phyloP scores from a whole-genome alignment of 495 filamentous ascomycete genomes.

The Podospora anserina region DNA sequence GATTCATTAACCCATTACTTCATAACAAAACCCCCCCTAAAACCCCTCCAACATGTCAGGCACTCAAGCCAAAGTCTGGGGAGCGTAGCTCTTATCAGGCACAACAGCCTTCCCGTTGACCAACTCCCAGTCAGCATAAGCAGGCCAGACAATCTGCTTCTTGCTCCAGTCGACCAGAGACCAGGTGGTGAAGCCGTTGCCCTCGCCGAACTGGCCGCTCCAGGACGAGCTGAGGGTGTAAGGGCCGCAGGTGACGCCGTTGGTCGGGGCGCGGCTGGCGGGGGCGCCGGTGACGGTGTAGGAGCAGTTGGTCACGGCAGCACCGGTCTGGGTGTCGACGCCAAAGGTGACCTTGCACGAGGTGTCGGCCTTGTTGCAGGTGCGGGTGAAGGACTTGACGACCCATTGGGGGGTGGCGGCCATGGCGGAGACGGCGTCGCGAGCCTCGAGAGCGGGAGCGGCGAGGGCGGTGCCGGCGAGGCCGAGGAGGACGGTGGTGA shows the following conservation, averaged over 20 bases:
- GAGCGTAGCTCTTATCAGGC: constrained; percentile 55
- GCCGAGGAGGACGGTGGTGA: constrained; percentile 41
- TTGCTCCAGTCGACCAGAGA: constrained; percentile 44
- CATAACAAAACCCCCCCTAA: not conserved
- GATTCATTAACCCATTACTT: not conserved
- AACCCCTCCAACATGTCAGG: not conserved
- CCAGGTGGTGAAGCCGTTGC: constrained; percentile 53
- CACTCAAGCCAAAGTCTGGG: constrained; percentile 34
- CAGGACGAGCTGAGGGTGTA: constrained; percentile 53
- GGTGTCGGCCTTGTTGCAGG: constrained; percentile 46
- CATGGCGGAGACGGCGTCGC: constrained; percentile 39
- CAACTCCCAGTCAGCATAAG: constrained; percentile 48
- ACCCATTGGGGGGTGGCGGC: constrained; percentile 46
- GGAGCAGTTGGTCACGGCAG: constrained; percentile 31
- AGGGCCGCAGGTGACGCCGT: constrained; percentile 42
- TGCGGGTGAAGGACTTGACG: constrained; percentile 45
- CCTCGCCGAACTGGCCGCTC: constrained; percentile 54
- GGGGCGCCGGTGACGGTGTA: constrained; percentile 43
- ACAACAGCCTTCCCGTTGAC: constrained; percentile 44
- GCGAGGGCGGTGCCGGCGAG: constrained; percentile 37
- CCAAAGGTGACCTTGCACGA: constrained; percentile 49
- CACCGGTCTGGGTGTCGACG: constrained; percentile 39
- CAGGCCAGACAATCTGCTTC: constrained; percentile 47
- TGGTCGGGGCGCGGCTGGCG: constrained; percentile 43
- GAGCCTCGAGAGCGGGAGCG: constrained; percentile 37